phyloP scores from a whole-genome alignment of 139 green algal species.

The Tetratostichococcus sp. region DNA sequence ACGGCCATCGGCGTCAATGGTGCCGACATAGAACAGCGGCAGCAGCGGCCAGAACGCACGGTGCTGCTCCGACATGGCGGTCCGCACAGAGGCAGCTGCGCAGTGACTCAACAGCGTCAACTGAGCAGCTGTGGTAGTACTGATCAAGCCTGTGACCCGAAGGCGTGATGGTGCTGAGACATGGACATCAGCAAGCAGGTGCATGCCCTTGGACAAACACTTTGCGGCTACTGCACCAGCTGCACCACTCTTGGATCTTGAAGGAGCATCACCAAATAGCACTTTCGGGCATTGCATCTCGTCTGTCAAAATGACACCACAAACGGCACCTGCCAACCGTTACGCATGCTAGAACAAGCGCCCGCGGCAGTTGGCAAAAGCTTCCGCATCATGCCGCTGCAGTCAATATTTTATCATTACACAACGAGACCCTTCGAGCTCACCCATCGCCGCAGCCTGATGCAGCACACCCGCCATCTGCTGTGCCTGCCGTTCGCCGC shows the following conservation, averaged over 20 bases:
- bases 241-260: no score
- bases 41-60: conserved; percentile 13
- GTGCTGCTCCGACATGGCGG: conserved; percentile 21
- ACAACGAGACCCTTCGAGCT: not conserved
- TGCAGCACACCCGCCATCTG: not conserved
- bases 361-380: no score
- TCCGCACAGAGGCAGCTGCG: conserved; percentile 4
- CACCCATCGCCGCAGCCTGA: not conserved
- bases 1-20: not conserved
- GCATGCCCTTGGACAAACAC: no score
- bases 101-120: not conserved
- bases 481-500: not conserved
- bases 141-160: no score
- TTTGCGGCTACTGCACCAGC: no score
- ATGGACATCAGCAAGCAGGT: no score
- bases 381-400: not conserved
- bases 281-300: no score
- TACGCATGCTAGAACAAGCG: no score
- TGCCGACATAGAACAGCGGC: conserved; percentile 7
- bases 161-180: not conserved
- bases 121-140: not conserved
- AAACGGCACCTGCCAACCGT: no score
- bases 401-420: not conserved
- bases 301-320: no score
- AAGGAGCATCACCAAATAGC: no score